Percentiles rank a stretch among this genome's conserved stretches.
Evolutionary conservation across 1,139 yeast species (phyloP).

Genomic region (Blastobotrys petasosporus): DNA sequence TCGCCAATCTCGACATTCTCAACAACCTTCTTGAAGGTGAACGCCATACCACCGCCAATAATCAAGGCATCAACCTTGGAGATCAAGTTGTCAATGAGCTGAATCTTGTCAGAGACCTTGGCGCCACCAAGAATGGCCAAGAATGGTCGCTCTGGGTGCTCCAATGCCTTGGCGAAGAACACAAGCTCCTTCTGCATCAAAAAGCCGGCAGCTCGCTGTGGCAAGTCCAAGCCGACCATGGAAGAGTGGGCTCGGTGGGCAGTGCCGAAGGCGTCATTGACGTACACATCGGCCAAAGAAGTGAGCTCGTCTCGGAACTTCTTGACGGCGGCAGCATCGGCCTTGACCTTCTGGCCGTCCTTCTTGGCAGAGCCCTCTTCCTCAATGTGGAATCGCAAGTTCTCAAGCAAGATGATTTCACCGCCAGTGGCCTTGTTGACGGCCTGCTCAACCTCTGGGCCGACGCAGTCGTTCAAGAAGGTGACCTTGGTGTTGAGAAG

Average conservation of each 20-base stretch:
- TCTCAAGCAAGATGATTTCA: conserved; percentile 76
- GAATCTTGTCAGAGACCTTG: conserved; percentile 95
- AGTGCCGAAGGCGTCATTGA: conserved; percentile 97
- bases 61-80: conserved; percentile 89
- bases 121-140: conserved; percentile 98
- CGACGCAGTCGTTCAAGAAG: conserved; percentile 85
- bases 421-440: conserved; percentile 68
- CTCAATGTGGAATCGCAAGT: conserved; percentile 92
- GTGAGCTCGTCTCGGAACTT: conserved; percentile 84
- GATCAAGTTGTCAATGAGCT: conserved; percentile 90
- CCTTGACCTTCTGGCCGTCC: conserved; percentile 86
- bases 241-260: conserved; percentile 99
- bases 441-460: conserved; percentile 72
- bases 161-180: conserved; percentile 95
- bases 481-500: conserved; percentile 65
- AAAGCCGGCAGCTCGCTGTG: conserved; percentile 96
- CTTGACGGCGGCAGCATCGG: conserved; percentile 72
- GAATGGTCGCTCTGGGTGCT: conserved; percentile 95
- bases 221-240: conserved; percentile 91
- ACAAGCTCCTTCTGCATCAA: conserved; percentile 92
- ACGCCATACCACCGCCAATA: conserved; percentile 99
- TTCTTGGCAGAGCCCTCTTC: conserved; percentile 92
- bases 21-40: conserved; percentile 91
- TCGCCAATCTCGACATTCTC: conserved; percentile 78
- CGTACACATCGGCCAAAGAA: conserved; percentile 86